phyloP scores from a whole-genome alignment of 495 filamentous ascomycete genomes.

The Penicillium soppii region DNA sequence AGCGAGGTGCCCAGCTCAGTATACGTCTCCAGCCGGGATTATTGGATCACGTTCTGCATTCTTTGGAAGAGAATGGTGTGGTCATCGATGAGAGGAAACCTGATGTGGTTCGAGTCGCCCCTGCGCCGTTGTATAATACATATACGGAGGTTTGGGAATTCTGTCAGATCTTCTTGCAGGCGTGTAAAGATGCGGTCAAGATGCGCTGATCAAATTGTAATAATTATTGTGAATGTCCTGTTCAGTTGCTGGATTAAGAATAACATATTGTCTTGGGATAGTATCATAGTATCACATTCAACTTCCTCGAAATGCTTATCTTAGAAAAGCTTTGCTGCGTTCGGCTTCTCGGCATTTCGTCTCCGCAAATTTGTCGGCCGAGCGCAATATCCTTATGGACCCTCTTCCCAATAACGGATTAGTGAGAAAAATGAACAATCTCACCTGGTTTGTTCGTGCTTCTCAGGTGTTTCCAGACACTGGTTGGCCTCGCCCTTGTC shows the following conservation, averaged over 20 bases:
- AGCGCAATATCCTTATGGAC: no score
- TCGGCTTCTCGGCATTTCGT: no score
- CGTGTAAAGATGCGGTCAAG: constrained; percentile 35
- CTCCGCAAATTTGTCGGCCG: no score
- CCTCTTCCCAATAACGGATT: no score
- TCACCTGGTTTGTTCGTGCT: no score
- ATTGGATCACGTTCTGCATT: constrained; percentile 66
- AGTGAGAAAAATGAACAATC: no score
- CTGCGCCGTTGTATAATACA: constrained; percentile 85
- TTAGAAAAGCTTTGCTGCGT: no score
- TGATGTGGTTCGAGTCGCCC: constrained; percentile 89
- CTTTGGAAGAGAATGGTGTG: constrained; percentile 66
- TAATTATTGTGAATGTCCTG: no score
- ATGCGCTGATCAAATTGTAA: constrained; percentile 1
- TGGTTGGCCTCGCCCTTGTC: not conserved
- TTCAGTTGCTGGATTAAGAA: no score
- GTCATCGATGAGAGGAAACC: constrained; percentile 89
- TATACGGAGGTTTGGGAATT: constrained; percentile 80
- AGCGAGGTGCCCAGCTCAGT: constrained; percentile 87
- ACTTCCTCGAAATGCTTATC: no score
- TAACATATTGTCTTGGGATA: no score
- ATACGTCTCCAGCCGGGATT: constrained; percentile 65
- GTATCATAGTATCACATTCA: no score
- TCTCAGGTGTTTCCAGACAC: not conserved
- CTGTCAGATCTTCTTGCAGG: constrained; percentile 50